These are phyloP conservation scores for Chaetomiaceae sp. DNA, from an alignment of 2,329 filamentous ascomycete species.

Conservation along the genomic window DNA sequence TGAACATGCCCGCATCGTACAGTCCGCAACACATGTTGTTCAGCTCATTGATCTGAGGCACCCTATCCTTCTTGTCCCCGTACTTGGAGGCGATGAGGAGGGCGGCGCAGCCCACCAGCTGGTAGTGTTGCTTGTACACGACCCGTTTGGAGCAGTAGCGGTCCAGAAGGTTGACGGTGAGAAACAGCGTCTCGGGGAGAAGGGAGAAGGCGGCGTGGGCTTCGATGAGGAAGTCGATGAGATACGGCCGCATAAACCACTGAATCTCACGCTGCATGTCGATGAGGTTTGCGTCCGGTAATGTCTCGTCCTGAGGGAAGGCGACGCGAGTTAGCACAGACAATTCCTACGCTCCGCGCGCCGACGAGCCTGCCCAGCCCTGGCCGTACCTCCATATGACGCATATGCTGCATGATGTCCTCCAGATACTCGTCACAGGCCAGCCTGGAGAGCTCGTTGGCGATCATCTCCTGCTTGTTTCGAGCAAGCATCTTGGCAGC, in stretches of 20 bases:
- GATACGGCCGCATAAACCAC: conserved; percentile 98
- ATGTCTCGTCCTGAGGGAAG: conserved; percentile 60
- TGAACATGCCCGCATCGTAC: conserved; percentile 99
- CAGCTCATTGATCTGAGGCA: conserved; percentile 93
- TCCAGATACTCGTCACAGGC: conserved; percentile 89
- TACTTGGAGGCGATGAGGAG: conserved; percentile 97
- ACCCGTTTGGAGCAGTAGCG: conserved; percentile 96
- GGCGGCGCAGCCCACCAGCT: conserved; percentile 92
- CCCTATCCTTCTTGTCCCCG: conserved; percentile 95
- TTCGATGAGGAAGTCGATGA: conserved; percentile 97
- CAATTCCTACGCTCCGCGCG: background rate
- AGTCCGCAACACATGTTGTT: conserved; percentile 99
- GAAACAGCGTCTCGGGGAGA: conserved; percentile 88
- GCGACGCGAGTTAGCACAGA: conserved; percentile 11
- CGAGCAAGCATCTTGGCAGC: conserved; percentile 72
- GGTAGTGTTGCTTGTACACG: conserved; percentile 98
- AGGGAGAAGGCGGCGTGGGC: conserved; percentile 92
- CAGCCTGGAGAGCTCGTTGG: conserved; percentile 77
- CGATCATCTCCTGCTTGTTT: conserved; percentile 80
- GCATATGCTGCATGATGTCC: conserved; percentile 90
- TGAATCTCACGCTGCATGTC: conserved; percentile 99
- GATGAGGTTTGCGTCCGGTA: conserved; percentile 94
- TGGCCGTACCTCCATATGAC: conserved; percentile 75
- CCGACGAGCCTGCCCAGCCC: background rate
- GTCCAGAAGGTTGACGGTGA: conserved; percentile 93